These are phyloP conservation scores for Hypoxylon sp. DNA, from an alignment of 2,329 filamentous ascomycete species.

Conservation along the genomic window DNA sequence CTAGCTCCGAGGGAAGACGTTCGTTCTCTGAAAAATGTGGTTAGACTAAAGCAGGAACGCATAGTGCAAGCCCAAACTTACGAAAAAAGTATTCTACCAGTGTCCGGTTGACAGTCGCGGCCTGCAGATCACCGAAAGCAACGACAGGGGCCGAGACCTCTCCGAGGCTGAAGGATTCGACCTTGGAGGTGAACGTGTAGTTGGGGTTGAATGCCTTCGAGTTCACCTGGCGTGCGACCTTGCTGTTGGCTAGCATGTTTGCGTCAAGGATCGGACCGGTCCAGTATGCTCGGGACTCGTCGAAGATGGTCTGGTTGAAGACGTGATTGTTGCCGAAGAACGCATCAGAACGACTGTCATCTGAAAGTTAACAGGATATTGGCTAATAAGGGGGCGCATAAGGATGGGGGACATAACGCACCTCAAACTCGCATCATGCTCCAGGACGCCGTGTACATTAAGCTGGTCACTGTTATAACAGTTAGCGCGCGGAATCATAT, in stretches of 20 bases:
- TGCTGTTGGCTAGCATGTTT: constrained; percentile 51
- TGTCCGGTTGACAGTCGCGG: constrained; percentile 50
- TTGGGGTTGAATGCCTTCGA: constrained; percentile 49
- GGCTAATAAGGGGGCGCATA: no score
- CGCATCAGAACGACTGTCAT: constrained; percentile 55
- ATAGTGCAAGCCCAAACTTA: constrained; percentile 40
- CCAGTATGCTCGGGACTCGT: constrained; percentile 56
- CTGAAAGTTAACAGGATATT: background rate
- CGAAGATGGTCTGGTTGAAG: constrained; percentile 63
- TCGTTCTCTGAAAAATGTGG: constrained; percentile 50
- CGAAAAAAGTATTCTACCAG: constrained; percentile 58
- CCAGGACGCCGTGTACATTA: constrained; percentile 56
- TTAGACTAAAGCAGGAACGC: background rate
- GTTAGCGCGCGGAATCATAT: background rate
- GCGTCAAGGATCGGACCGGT: constrained; percentile 51
- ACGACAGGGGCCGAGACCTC: constrained; percentile 61
- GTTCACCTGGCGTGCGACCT: constrained; percentile 21
- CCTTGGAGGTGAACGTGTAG: constrained; percentile 55
- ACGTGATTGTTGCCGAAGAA: constrained; percentile 60
- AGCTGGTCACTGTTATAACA: constrained; percentile 48
- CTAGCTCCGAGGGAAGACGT: constrained; percentile 51
- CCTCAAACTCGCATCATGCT: constrained; percentile 59
- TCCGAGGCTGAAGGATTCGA: constrained; percentile 57
- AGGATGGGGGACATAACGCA: no score
- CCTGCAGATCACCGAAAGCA: constrained; percentile 55